These are phyloP conservation scores for Clavispora carvajalis DNA, from an alignment of 805 yeast genomes.

Conservation along the genomic window DNA sequence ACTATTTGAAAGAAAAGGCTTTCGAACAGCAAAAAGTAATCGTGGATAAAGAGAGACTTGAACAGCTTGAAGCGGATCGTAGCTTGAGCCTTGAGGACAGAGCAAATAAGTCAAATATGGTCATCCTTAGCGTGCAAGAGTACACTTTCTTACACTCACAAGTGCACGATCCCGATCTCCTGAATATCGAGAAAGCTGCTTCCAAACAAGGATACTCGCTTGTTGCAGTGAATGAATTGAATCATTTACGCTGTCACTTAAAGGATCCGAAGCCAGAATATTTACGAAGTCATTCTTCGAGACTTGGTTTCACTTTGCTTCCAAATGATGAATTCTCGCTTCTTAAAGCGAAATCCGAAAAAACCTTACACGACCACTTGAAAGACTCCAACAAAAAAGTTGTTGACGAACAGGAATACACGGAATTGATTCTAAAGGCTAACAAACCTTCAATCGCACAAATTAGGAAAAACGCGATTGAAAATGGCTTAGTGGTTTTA, in stretches of 20 bases:
- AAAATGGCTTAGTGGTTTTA: slow-evolving; percentile 24
- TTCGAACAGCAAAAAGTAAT: slow-evolving; percentile 3
- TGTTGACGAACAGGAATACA: slow-evolving; percentile 16
- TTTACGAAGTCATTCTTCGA: neutral
- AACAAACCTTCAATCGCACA: slow-evolving; percentile 23
- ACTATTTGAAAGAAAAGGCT: slow-evolving; percentile 5
- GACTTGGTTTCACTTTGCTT: slow-evolving; percentile 2
- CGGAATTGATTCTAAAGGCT: slow-evolving; percentile 15
- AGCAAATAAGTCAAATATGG: slow-evolving; percentile 15
- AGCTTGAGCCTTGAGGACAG: slow-evolving; percentile 10
- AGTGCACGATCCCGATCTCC: slow-evolving; percentile 6
- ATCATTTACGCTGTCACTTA: neutral
- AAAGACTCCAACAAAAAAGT: slow-evolving; percentile 8
- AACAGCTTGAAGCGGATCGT: slow-evolving; percentile 9
- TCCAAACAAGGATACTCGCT: slow-evolving; percentile 2
- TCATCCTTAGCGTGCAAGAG: slow-evolving; percentile 11
- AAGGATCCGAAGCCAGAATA: neutral
- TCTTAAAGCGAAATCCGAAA: slow-evolving; percentile 9
- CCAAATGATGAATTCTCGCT: slow-evolving; percentile 2
- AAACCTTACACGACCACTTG: slow-evolving; percentile 11
- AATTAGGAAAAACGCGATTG: slow-evolving; percentile 20
- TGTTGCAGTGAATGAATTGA: neutral
- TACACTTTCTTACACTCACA: slow-evolving; percentile 6
- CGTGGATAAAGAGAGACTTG: slow-evolving; percentile 9
- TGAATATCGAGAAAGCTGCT: slow-evolving; percentile 2